phyloP scores from a whole-genome alignment of 2,329 filamentous ascomycete genomes.

The Neophaeococcomyces aloes region DNA sequence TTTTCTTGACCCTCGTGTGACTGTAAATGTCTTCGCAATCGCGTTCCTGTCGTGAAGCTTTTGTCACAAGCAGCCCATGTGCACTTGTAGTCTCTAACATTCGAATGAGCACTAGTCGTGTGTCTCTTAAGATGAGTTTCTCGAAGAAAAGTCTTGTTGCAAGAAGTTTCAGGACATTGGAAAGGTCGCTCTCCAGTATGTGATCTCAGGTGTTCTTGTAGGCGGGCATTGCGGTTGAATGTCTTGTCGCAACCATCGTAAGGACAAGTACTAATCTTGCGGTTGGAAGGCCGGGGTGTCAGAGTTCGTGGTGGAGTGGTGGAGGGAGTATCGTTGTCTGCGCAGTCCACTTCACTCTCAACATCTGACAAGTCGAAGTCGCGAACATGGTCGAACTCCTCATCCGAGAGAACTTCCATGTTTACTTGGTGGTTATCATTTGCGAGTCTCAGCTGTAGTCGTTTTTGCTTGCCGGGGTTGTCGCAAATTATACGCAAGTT shows the following conservation, averaged over 20 bases:
- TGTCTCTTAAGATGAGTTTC: slow-evolving; percentile 80
- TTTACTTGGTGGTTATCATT: neutral
- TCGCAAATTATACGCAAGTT: too few species aligned
- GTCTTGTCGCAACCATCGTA: slow-evolving; percentile 65
- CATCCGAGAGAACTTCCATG: slow-evolving; percentile 17
- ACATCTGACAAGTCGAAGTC: slow-evolving; percentile 8
- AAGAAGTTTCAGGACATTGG: slow-evolving; percentile 57
- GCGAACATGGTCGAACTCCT: slow-evolving; percentile 14
- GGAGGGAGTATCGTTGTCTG: slow-evolving; percentile 17
- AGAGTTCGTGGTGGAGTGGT: slow-evolving; percentile 21
- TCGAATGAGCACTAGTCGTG: slow-evolving; percentile 67
- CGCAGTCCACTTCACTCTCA: slow-evolving; percentile 5
- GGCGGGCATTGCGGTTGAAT: slow-evolving; percentile 75
- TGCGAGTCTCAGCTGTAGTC: neutral
- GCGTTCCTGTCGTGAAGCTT: slow-evolving; percentile 68
- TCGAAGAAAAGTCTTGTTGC: slow-evolving; percentile 75
- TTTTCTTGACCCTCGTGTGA: slow-evolving; percentile 68
- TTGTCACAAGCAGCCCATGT: slow-evolving; percentile 63
- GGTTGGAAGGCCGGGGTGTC: slow-evolving; percentile 50
- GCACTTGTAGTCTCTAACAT: slow-evolving; percentile 61
- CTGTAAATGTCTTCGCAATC: slow-evolving; percentile 65
- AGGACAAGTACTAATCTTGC: slow-evolving; percentile 68
- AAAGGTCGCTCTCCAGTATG: slow-evolving; percentile 80
- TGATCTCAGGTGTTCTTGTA: slow-evolving; percentile 69
- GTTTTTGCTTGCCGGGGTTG: too few species aligned